A percentile compares a stretch with the other conserved stretches of the same genome.
phyloP scores from a whole-genome alignment of 1,284 basidiomycete species.

The Austroboletus niveus region DNA sequence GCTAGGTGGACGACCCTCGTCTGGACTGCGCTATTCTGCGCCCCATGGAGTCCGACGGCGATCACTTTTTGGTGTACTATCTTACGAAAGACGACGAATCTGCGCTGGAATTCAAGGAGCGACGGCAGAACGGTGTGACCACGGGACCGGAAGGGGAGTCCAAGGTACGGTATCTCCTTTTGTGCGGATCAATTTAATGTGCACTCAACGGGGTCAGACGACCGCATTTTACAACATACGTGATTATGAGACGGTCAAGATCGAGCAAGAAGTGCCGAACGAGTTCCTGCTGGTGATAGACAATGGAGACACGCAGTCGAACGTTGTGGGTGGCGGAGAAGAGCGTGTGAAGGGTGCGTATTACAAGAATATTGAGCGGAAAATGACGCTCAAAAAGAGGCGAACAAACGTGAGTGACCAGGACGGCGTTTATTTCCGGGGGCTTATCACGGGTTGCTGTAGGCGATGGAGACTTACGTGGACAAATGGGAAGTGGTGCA shows the following conservation, averaged over 20 bases:
- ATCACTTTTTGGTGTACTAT: conserved; percentile 88
- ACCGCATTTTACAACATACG: conserved; percentile 72
- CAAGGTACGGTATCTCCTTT: conserved; percentile 27
- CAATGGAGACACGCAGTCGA: conserved; percentile 45
- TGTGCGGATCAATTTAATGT: no score
- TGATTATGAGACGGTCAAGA: conserved; percentile 81
- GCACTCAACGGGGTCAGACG: conserved; percentile 38
- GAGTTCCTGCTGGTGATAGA: conserved; percentile 80
- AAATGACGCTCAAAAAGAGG: conserved; percentile 85
- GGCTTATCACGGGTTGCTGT: background rate
- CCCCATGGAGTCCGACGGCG: conserved; percentile 82
- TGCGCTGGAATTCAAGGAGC: conserved; percentile 57
- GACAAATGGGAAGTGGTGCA: conserved; percentile 80
- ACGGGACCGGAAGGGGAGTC: conserved; percentile 52
- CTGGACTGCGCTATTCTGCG: conserved; percentile 83
- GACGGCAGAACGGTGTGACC: conserved; percentile 38
- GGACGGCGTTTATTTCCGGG: background rate
- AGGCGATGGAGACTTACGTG: conserved; percentile 63
- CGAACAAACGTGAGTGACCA: conserved; percentile 62
- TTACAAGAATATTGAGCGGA: conserved; percentile 85
- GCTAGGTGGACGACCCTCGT: conserved; percentile 68
- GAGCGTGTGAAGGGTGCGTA: conserved; percentile 65
- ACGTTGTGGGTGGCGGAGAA: conserved; percentile 13
- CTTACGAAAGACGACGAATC: conserved; percentile 77
- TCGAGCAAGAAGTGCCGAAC: conserved; percentile 80